Evolutionary conservation across 305 asterid genomes (phyloP).

Genomic region (Andrographis paniculata): DNA sequence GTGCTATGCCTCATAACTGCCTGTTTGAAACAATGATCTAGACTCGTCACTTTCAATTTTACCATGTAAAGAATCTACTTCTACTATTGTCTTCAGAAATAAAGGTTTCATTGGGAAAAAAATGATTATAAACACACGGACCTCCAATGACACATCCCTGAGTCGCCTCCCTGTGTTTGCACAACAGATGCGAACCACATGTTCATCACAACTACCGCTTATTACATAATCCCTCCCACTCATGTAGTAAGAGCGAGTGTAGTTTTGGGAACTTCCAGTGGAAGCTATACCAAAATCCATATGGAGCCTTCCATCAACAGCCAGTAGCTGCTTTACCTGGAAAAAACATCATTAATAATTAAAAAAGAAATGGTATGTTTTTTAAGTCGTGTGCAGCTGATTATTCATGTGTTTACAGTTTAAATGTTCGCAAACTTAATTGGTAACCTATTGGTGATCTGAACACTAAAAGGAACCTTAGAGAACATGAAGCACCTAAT

Average conservation of each 20-base stretch:
- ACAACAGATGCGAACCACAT: constrained; percentile 81
- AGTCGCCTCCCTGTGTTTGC: constrained; percentile 94
- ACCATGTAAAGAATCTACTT: neutral
- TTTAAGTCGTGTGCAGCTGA: neutral
- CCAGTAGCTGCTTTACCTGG: constrained; percentile 87
- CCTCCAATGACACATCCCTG: constrained; percentile 85
- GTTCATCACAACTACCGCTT: constrained; percentile 99
- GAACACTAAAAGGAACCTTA: too few relatives aligned
- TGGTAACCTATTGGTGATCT: too few relatives aligned
- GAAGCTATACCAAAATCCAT: constrained; percentile 60
- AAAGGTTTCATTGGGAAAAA: constrained; percentile 1
- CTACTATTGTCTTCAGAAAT: neutral
- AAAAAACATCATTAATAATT: constrained; percentile 16
- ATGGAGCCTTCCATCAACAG: constrained; percentile 76
- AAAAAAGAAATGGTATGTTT: constrained; percentile 8
- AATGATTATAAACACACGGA: constrained; percentile 22
- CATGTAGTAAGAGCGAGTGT: constrained; percentile 83
- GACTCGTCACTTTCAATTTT: neutral
- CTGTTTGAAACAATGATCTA: constrained; percentile 1
- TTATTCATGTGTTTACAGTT: neutral
- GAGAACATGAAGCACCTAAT: too few relatives aligned
- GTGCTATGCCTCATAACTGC: constrained; percentile 2
- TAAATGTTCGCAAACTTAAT: too few relatives aligned
- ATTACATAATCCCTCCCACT: constrained; percentile 87
- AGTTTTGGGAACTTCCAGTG: constrained; percentile 59